These are phyloP conservation scores for Takakia lepidozioides DNA, from an alignment of 225 moss, liverwort and hornwort species.

Conservation along the genomic window DNA sequence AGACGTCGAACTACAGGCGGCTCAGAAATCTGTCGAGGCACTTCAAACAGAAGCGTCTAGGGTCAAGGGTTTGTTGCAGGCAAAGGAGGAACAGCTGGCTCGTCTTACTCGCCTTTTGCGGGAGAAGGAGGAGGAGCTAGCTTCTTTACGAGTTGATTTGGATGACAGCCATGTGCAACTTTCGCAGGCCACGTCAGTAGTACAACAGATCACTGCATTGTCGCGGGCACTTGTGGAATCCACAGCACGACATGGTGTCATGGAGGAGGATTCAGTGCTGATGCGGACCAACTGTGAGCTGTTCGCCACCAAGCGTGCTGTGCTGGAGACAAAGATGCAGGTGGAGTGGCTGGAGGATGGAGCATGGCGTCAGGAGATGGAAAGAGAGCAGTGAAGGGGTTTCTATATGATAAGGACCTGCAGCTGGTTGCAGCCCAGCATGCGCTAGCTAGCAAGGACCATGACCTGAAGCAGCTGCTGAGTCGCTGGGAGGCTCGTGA, in stretches of 20 bases:
- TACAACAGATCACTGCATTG: conserved; percentile 37
- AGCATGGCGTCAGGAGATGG: too few relatives aligned
- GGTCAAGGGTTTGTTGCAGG: conserved; percentile 17
- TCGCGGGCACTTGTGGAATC: conserved; percentile 31
- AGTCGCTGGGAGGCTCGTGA: too few relatives aligned
- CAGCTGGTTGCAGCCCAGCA: conserved; percentile 10
- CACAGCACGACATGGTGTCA: conserved; percentile 1
- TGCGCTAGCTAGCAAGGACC: conserved; percentile 22
- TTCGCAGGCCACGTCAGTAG: conserved; percentile 26
- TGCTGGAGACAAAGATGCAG: too few relatives aligned
- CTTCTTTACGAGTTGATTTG: conserved; percentile 23
- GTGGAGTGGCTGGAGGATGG: too few relatives aligned
- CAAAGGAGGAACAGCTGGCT: conserved; percentile 29
- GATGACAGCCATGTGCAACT: conserved; percentile 32
- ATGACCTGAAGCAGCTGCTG: too few relatives aligned
- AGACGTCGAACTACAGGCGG: conserved; percentile 21
- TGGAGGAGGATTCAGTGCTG: conserved; percentile 29
- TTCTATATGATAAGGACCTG: too few relatives aligned
- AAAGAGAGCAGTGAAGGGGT: too few relatives aligned
- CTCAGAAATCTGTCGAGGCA: conserved; percentile 14
- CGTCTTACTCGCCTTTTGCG: conserved; percentile 16
- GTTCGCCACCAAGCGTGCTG: conserved; percentile 24
- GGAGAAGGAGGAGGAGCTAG: conserved; percentile 32
- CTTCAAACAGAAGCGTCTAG: conserved; percentile 25
- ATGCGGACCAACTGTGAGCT: conserved; percentile 31